Base-by-base conservation (phyloP, 352 stramenopile genomes). In the Aphanomyces stellatus region DNA sequence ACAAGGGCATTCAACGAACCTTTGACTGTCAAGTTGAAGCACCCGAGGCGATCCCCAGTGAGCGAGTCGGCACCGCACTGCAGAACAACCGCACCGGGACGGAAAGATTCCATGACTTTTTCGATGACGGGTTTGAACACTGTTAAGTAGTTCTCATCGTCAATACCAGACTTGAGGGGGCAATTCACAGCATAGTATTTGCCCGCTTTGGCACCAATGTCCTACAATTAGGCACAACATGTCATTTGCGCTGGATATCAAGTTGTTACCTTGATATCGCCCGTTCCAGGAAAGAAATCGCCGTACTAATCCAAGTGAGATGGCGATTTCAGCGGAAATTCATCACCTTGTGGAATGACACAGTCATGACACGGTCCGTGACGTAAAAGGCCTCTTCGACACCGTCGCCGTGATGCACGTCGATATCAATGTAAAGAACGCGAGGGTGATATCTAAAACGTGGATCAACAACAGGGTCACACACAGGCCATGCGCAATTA, bases 321-420 rank as follows among this genome's bases (percentile, higher is more conserved):
- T n/a, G 11, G 2, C 37, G n/a, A 46, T 2, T 19, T n/a, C 37
- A 46, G 11, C 13, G 37, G 37, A 46, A n/a, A 46, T 46, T 46
- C 37, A 11, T n/a, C n/a, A 46, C 37, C 80, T 99, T 99, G 81
- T 99, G 97, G 77, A 99, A 99, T 17, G 90, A 97, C 56, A 91
- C 91, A 2, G 96, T 99, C 94, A 99, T 98, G 48, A 99, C 95
- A 42, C 96, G 88, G 76, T 99, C 98, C 51, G 97, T 99, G n/a
- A 89, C 92, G 82, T 99, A 99, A 73, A 99, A 99, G n/a, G 97
- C 97, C 72, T 98, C 96, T 69, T 99, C 96, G 33, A 99, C 97
- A 40, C 96, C 97, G 72, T 99, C 96, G 31, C 96, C 97, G 77
- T 99, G 97, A 79, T 99, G 97, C 71, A 99, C 99, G 74, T 99